Percentiles rank a stretch among this genome's conserved stretches.
Conservation (phyloP, 169 alveolate species). For the Amoebophrya sp. region DNA sequence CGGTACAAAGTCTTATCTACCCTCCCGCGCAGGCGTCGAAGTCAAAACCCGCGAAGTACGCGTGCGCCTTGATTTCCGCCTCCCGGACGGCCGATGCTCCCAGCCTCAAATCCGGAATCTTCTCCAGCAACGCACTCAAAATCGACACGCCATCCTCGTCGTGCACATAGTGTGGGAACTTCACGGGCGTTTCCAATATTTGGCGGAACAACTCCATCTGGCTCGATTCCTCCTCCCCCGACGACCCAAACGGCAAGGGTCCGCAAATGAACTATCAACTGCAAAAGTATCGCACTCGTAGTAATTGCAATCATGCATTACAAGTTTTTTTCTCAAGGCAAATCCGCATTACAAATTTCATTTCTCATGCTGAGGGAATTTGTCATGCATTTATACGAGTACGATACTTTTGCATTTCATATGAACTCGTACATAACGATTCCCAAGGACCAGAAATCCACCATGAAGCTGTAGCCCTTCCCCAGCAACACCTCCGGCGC, state of each 20-base stretch:
- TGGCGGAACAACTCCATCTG: constrained; percentile 67
- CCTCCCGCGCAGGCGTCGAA: constrained; percentile 20
- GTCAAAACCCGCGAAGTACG: constrained; percentile 37
- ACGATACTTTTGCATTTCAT: no score
- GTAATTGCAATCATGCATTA: no score
- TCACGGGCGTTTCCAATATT: constrained; percentile 54
- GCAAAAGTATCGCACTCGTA: no score
- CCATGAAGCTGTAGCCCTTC: constrained; percentile 73
- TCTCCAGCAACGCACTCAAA: constrained; percentile 41
- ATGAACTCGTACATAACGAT: constrained; percentile 77
- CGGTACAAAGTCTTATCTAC: neutral
- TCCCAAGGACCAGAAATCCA: constrained; percentile 82
- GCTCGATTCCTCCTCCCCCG: constrained; percentile 62
- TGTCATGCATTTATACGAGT: no score
- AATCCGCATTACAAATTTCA: no score
- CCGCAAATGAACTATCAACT: no score
- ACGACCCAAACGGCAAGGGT: constrained; percentile 75
- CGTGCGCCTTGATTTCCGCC: constrained; percentile 50
- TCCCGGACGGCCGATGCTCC: constrained; percentile 50
- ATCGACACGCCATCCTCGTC: constrained; percentile 46
- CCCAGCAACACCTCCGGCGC: constrained; percentile 85
- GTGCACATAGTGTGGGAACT: constrained; percentile 55
- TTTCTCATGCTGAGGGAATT: no score
- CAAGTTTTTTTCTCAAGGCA: no score
- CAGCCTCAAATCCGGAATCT: constrained; percentile 52